These are phyloP conservation scores for Carnegiea gigantea DNA, from an alignment of 179 eudicot genomes.

Conservation along the genomic window DNA sequence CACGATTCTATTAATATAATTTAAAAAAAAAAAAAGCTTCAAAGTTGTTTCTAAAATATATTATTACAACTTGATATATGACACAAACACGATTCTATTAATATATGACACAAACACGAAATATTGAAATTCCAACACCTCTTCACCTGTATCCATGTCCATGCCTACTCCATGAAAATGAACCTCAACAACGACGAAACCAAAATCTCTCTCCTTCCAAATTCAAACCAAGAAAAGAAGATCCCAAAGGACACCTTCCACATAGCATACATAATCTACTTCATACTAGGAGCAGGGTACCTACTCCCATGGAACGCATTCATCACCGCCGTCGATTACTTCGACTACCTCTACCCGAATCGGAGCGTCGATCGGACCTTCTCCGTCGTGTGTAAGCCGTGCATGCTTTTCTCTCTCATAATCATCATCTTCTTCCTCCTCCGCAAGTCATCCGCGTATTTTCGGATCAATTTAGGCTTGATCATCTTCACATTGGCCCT, in stretches of 20 bases:
- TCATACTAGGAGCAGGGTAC: conserved; percentile 54
- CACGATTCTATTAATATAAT: too few species aligned
- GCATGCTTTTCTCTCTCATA: conserved; percentile 41
- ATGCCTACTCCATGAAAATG: conserved; percentile 20
- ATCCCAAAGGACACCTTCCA: conserved; percentile 55
- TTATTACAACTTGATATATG: too few species aligned
- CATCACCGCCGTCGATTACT: conserved; percentile 72
- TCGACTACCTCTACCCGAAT: conserved; percentile 63
- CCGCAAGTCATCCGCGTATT: conserved; percentile 31
- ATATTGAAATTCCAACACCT: too few species aligned
- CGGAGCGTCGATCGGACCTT: conserved; percentile 66
- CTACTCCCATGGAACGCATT: conserved; percentile 65
- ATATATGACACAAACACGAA: too few species aligned
- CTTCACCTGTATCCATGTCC: too few species aligned
- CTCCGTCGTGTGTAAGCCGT: conserved; percentile 55
- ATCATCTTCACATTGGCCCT: conserved; percentile 47
- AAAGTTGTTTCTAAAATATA: too few species aligned
- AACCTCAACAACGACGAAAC: conserved; percentile 33
- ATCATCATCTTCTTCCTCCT: conserved; percentile 41
- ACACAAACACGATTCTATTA: too few species aligned
- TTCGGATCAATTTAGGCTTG: conserved; percentile 61
- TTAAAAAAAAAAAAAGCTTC: too few species aligned
- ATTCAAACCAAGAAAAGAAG: not conserved
- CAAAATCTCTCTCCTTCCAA: conserved; percentile 32
- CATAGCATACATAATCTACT: conserved; percentile 59